phyloP scores from a whole-genome alignment of 129 eudicot species.

The Apium graveolens region DNA sequence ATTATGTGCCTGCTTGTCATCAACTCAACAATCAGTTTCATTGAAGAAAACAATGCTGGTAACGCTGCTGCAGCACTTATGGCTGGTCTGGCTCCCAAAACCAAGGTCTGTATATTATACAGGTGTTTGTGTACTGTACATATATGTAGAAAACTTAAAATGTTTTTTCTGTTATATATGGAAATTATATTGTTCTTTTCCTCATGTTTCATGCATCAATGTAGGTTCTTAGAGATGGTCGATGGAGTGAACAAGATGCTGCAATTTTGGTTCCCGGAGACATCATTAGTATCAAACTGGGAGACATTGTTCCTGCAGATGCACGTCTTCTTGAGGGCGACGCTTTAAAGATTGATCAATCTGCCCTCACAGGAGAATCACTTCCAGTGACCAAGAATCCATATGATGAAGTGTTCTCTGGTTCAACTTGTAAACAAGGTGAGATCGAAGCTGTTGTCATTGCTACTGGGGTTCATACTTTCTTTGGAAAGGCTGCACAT shows the following conservation, averaged over 20 bases:
- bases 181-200: background rate
- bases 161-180: slow-evolving; percentile 5
- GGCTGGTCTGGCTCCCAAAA: slow-evolving; percentile 96
- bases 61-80: slow-evolving; percentile 94
- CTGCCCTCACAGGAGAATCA: slow-evolving; percentile 88
- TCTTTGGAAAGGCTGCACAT: slow-evolving; percentile 90
- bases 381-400: slow-evolving; percentile 75
- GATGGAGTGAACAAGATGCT: slow-evolving; percentile 85
- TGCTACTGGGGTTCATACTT: slow-evolving; percentile 84
- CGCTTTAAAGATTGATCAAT: slow-evolving; percentile 73
- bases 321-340: slow-evolving; percentile 91
- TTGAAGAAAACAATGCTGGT: slow-evolving; percentile 87
- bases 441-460: slow-evolving; percentile 79
- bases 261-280: slow-evolving; percentile 81
- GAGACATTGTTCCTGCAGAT: slow-evolving; percentile 81
- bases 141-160: background rate
- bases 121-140: background rate
- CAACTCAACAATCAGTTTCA: slow-evolving; percentile 88
- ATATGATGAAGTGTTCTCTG: slow-evolving; percentile 74
- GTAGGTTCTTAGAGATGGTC: slow-evolving; percentile 77
- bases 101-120: slow-evolving; percentile 44
- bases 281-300: slow-evolving; percentile 71
- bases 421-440: slow-evolving; percentile 91
- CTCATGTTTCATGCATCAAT: background rate
- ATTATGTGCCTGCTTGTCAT: slow-evolving; percentile 79